Evolutionary conservation across 441 rosid species (phyloP).

Genomic region (Pelargonium myrrhifolium): DNA sequence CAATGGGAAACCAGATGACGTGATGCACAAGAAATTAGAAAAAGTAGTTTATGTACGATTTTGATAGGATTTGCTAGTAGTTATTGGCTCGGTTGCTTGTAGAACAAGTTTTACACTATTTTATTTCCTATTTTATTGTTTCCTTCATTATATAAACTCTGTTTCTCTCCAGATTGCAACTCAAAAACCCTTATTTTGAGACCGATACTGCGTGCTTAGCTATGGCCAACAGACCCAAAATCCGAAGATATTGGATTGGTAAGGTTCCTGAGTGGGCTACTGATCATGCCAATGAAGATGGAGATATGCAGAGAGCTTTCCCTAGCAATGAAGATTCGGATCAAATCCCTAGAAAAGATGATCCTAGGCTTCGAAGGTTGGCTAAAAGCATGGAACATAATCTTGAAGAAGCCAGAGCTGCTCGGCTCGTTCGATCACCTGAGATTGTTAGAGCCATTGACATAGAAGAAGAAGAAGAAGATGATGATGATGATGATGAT

Average conservation of each 20-base stretch:
- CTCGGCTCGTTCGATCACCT: slow-evolving; percentile 68
- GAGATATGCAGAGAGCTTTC: slow-evolving; percentile 64
- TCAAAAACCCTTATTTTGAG: too few species aligned
- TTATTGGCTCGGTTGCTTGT: too few species aligned
- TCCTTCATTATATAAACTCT: too few species aligned
- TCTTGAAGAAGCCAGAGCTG: slow-evolving; percentile 76
- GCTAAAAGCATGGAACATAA: slow-evolving; percentile 63
- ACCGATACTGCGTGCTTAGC: too few species aligned
- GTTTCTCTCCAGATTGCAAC: too few species aligned
- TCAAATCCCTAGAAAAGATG: slow-evolving; percentile 39
- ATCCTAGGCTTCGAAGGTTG: slow-evolving; percentile 76
- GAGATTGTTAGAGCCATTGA: slow-evolving; percentile 52
- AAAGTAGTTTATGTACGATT: too few species aligned
- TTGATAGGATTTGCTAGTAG: too few species aligned
- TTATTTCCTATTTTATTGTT: too few species aligned
- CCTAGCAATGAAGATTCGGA: slow-evolving; percentile 39
- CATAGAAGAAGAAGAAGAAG: slow-evolving; percentile 75
- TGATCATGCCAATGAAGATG: slow-evolving; percentile 61
- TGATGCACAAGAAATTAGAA: too few species aligned
- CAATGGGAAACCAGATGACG: too few species aligned
- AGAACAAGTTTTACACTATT: too few species aligned
- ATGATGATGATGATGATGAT: slow-evolving; percentile 37
- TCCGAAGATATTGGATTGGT: slow-evolving; percentile 73
- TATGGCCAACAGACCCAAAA: too few species aligned
- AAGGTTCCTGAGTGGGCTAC: slow-evolving; percentile 91